A percentile compares a stretch with the other conserved stretches of the same genome.
Conservation (phyloP, 108 stramenopile genomes). For the Conticribra guillardii region DNA sequence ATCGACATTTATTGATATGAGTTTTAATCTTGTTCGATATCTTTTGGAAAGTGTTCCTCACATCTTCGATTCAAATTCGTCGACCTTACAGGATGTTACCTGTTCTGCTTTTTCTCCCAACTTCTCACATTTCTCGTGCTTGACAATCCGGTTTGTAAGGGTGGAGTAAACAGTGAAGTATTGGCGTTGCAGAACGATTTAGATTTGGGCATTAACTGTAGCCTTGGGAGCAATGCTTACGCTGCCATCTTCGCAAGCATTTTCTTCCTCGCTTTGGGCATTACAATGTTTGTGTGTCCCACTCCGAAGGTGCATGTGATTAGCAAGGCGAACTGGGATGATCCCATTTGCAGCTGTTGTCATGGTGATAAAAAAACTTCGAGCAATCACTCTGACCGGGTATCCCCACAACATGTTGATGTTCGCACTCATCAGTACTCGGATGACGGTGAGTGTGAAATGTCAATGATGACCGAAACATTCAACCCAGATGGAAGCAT, state of each 20-base stretch:
- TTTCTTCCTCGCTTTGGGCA: neutral
- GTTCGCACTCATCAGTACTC: neutral
- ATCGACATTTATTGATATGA: no score
- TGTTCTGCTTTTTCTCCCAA: neutral
- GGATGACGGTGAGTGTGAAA: neutral
- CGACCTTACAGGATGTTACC: neutral
- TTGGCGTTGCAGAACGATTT: neutral
- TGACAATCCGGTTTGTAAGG: neutral
- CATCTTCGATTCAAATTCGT: neutral
- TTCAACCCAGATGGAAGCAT: neutral
- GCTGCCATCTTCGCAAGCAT: neutral
- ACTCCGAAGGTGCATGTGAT: neutral
- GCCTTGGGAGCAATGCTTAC: neutral
- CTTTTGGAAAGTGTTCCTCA: neutral
- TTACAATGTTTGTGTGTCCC: neutral
- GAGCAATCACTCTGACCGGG: neutral
- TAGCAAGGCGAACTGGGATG: neutral
- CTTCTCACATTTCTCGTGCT: neutral
- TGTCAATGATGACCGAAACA: neutral
- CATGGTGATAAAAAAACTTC: neutral
- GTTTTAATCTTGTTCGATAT: neutral
- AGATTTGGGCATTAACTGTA: neutral
- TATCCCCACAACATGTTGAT: neutral
- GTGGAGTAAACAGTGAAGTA: neutral
- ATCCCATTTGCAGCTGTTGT: no score